Percentiles rank a stretch among this genome's conserved stretches.
These are phyloP conservation scores for Fonsecaea monophora DNA, from an alignment of 2,329 filamentous ascomycete species.

Conservation along the genomic window DNA sequence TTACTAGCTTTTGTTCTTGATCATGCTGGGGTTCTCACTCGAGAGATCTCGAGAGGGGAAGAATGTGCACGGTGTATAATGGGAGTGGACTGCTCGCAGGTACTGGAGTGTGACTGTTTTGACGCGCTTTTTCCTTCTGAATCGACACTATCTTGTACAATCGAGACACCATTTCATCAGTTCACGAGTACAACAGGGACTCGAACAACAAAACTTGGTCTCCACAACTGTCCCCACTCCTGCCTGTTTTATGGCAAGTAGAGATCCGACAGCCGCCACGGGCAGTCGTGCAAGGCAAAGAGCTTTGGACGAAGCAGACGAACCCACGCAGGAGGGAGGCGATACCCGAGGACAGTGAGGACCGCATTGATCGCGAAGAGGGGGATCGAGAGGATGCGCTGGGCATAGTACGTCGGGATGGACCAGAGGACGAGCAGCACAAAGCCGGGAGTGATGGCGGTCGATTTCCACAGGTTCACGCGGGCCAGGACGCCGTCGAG, in stretches of 20 bases:
- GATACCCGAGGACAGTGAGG: background rate
- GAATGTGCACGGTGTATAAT: too few species aligned
- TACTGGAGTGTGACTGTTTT: too few species aligned
- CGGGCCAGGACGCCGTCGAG: conserved; percentile 2
- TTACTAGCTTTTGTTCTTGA: too few species aligned
- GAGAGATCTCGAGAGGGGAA: too few species aligned
- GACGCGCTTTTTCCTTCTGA: too few species aligned
- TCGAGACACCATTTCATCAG: too few species aligned
- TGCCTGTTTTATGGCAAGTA: conserved; percentile 14
- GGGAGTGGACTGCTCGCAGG: too few species aligned
- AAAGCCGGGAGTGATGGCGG: conserved; percentile 21
- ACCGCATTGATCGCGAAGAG: conserved; percentile 10
- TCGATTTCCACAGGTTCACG: conserved; percentile 21
- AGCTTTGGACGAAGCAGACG: conserved; percentile 22
- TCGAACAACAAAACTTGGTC: background rate
- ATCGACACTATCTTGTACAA: too few species aligned
- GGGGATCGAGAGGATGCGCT: conserved; percentile 18
- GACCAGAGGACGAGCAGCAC: conserved; percentile 23
- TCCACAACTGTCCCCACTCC: background rate
- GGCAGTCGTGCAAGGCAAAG: conserved; percentile 17
- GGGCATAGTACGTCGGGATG: conserved; percentile 21
- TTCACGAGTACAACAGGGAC: background rate
- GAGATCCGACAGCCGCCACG: conserved; percentile 6
- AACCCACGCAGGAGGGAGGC: background rate
- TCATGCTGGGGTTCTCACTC: too few species aligned